Base-by-base conservation (phyloP, 495 filamentous ascomycete species). In the Penicillium salamii region DNA sequence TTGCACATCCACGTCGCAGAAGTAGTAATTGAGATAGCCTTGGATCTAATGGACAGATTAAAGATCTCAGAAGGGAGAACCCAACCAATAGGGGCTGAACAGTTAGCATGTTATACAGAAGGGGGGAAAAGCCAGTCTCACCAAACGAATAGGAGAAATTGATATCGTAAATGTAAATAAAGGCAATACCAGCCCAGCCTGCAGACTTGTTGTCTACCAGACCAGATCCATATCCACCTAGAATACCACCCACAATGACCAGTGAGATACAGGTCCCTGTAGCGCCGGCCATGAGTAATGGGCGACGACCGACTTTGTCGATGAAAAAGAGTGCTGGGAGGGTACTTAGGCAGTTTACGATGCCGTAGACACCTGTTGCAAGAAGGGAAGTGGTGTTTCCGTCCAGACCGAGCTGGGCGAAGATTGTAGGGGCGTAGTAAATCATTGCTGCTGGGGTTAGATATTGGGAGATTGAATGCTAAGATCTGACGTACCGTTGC, bases 81-180 rank as follows among this genome's bases (percentile, higher is more conserved):
- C 69, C 69, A 72, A 26, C 69, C 69, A 35, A 72, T 69, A 14
- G 69, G 67, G 7, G 67, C 63, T 71, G n/a, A 8, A 20, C 5
- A 35, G 32, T 32, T 12, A 20, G 21, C 26, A 32, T 9, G 43
- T 47, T 42, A 57, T 54, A 29, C 37, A 18, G 15, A 2, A 3
- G 9, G 6, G 19, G 40, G 39, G 19, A 29, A 33, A n/a, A 3
- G 37, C 5, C 29, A 7, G n/a, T 40, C 67, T 46, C 47, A 72
- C 71, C 69, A 31, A 68, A 69, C 1, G 69, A 69, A 26, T 71
- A 90, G 21, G 86, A 87, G 59, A 91, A 93, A 59, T 89, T 85
- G 34, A 89, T 70, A 56, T 90, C 86, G 58, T 89, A 93, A 23
- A 91, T 77, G 78, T 87, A 93, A 49, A 93, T 86, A 77, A 91